Conservation (phyloP, 2,329 filamentous ascomycete genomes). For the Trichophyton verrucosum region DNA sequence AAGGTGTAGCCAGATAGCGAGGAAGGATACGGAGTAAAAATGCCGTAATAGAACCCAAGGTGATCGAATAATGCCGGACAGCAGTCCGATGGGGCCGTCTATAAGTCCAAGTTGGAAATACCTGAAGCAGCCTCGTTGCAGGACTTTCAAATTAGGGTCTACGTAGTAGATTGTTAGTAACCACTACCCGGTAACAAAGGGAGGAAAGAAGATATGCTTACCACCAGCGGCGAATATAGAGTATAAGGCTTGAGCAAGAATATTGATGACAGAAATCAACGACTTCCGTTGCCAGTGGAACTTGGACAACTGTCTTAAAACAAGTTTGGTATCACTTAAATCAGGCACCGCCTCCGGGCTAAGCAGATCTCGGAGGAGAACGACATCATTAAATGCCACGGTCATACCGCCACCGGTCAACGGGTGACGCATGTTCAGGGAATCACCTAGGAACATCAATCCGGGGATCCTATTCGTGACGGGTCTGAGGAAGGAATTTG, state of each 20-base stretch:
- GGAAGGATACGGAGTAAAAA: slow-evolving; percentile 87
- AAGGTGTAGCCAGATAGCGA: slow-evolving; percentile 63
- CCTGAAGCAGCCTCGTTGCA: slow-evolving; percentile 81
- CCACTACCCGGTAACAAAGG: not conserved
- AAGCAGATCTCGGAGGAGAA: slow-evolving; percentile 63
- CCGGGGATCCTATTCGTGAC: slow-evolving; percentile 58
- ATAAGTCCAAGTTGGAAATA: slow-evolving; percentile 73
- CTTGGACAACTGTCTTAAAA: slow-evolving; percentile 54
- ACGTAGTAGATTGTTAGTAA: slow-evolving; percentile 3
- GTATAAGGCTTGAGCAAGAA: slow-evolving; percentile 92
- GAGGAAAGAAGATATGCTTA: slow-evolving; percentile 18
- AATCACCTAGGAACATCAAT: slow-evolving; percentile 76
- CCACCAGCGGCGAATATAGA: slow-evolving; percentile 74
- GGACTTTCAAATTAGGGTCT: slow-evolving; percentile 59
- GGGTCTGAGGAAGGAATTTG: slow-evolving; percentile 85
- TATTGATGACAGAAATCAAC: slow-evolving; percentile 82
- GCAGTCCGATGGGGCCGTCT: slow-evolving; percentile 65
- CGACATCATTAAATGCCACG: slow-evolving; percentile 84
- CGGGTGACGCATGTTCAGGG: slow-evolving; percentile 98
- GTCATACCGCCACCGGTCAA: slow-evolving; percentile 97
- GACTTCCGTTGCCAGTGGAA: slow-evolving; percentile 86
- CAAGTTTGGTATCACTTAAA: slow-evolving; percentile 53
- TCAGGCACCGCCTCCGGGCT: slow-evolving; percentile 54
- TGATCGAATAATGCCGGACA: slow-evolving; percentile 67
- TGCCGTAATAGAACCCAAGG: slow-evolving; percentile 74